phyloP scores from a whole-genome alignment of 139 green algal genomes.

The Mychonastes homosphaera region DNA sequence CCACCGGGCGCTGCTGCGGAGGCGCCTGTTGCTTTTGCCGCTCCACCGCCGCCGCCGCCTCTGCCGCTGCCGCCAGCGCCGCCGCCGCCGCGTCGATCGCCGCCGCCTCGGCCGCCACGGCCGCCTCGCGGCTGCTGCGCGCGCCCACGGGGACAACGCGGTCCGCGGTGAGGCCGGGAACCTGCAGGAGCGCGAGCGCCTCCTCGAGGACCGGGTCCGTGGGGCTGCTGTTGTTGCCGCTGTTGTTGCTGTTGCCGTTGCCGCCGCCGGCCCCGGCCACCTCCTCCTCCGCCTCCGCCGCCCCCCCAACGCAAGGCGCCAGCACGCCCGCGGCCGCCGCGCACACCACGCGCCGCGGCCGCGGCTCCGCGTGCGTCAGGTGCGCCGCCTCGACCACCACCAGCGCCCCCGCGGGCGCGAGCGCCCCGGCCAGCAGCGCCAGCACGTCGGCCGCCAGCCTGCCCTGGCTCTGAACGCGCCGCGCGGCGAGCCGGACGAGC shows the following conservation, averaged over 20 bases:
- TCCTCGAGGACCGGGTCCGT: conserved; percentile 22
- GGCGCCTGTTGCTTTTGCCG: conserved; percentile 1
- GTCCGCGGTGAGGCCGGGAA: not conserved
- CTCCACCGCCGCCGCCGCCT: not conserved
- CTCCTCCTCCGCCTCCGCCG: too few species aligned
- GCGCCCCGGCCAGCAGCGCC: conserved; percentile 28
- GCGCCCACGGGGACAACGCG: not conserved
- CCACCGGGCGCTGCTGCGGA: not conserved
- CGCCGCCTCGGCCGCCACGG: not conserved
- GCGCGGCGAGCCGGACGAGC: conserved; percentile 59
- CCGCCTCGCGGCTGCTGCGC: conserved; percentile 2
- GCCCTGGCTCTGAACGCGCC: conserved; percentile 61
- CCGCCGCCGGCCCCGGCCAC: too few species aligned
- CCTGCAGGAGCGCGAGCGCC: conserved; percentile 32
- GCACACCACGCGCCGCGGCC: conserved; percentile 2
- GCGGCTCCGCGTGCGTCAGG: conserved; percentile 22
- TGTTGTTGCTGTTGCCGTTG: not conserved
- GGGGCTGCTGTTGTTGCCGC: not conserved
- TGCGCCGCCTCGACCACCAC: conserved; percentile 58
- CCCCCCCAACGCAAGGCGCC: not conserved
- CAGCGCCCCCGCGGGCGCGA: conserved; percentile 36
- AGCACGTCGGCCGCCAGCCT: conserved; percentile 44
- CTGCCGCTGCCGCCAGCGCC: not conserved
- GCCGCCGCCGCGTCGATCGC: not conserved
- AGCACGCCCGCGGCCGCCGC: conserved; percentile 8